These are phyloP conservation scores for Brassica nigra DNA, from an alignment of 345 rosid species.

Conservation along the genomic window DNA sequence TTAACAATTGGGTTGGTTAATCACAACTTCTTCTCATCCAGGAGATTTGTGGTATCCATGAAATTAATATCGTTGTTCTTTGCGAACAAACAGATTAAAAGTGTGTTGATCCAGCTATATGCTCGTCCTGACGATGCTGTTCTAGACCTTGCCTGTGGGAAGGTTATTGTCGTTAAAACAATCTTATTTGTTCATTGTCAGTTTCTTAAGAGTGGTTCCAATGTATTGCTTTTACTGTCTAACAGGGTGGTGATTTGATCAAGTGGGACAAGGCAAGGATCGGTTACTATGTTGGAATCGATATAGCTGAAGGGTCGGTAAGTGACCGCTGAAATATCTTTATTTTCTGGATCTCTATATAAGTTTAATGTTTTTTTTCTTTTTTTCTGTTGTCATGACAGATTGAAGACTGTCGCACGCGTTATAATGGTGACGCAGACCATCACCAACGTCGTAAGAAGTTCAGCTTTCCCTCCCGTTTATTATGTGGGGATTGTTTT, in stretches of 20 bases:
- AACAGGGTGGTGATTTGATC: constrained; percentile 96
- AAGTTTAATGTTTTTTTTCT: neutral
- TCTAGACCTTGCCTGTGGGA: constrained; percentile 97
- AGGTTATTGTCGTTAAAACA: constrained; percentile 47
- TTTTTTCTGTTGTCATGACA: constrained; percentile 22
- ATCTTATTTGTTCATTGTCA: constrained; percentile 2
- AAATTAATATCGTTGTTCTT: neutral
- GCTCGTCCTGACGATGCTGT: constrained; percentile 86
- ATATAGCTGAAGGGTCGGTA: constrained; percentile 99
- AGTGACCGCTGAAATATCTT: constrained; percentile 1
- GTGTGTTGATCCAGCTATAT: constrained; percentile 93
- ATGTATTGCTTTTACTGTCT: neutral
- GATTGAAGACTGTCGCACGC: constrained; percentile 98
- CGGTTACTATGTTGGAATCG: constrained; percentile 94
- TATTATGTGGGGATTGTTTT: constrained; percentile 90
- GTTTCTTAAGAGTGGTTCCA: neutral
- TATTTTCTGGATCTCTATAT: neutral
- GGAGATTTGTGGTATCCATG: neutral
- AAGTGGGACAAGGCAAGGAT: constrained; percentile 96
- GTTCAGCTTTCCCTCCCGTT: constrained; percentile 91
- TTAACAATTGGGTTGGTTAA: constrained; percentile 82
- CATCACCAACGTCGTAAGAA: constrained; percentile 90
- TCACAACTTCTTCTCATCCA: constrained; percentile 7
- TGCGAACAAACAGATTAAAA: constrained; percentile 69
- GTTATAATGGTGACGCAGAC: constrained; percentile 95